Evolutionary conservation across 2,329 filamentous ascomycete species (phyloP), one percentile per base, ranked within the genome.

Genomic region (Dactylellina parvicollis): DNA sequence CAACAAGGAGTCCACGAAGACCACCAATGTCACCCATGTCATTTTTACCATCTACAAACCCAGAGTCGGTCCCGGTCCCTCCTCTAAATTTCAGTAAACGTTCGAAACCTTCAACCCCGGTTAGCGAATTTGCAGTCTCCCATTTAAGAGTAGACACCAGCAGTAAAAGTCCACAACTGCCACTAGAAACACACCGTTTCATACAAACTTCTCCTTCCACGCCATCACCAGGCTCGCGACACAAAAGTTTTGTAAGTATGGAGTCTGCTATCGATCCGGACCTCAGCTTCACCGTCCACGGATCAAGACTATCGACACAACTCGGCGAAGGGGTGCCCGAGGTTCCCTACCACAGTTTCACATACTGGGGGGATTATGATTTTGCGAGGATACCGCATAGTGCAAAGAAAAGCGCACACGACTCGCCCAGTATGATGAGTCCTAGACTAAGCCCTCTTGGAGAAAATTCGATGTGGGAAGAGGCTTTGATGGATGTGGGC

Each of bases 241-340:
- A 73, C 18, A 73, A 66, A 22, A 73, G 69, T 26, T 59, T 66
- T 50, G 44, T 66, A 30, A 73, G 69, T 26, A 40, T 65, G 38
- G 69, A 73, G 47, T 73, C 69, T 3, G 69, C 69, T 8, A 73
- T 73, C 24, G 69, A 73, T 22, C 69, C 69, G 10, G 69, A 73
- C 26, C 60, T 73, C 5, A 73, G 47, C 32, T 73, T 65, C 12
- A 59, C 52, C 8, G 60, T 56, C 2, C 24, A 66, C 22, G 69
- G 69, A 5, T 73, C 60, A 3, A 57, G 69, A n/a, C 18, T 73
- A 28, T 73, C 69, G 9, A 55, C 69, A 0, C 60, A 65, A 20
- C 14, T 61, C 8, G 64, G 47, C 8, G 69, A 66, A 24, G 42
- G 18, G 14, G 46, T 22, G 10, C 34, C 9, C 2, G 56, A 70